Percentiles rank a stretch among this genome's conserved stretches.
Conservation (phyloP, 2,329 filamentous ascomycete species). For the Epichloe aotearoae region DNA sequence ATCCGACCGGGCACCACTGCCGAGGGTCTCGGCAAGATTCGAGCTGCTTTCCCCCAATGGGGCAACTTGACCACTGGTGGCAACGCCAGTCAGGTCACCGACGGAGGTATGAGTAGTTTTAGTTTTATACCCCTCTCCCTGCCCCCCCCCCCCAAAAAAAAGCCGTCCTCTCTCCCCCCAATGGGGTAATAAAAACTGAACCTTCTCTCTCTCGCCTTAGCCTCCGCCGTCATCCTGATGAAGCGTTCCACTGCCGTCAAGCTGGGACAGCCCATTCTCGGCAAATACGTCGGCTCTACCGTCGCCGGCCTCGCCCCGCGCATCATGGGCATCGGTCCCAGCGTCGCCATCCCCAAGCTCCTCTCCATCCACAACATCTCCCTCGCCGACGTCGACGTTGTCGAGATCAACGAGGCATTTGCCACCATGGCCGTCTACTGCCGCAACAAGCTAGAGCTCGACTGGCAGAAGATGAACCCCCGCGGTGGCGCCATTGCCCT, state of each 20-base stretch:
- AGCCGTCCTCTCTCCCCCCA: neutral
- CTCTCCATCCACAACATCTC: conserved; percentile 65
- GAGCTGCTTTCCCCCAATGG: conserved; percentile 85
- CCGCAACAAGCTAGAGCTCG: conserved; percentile 55
- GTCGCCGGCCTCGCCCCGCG: conserved; percentile 81
- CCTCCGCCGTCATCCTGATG: conserved; percentile 83
- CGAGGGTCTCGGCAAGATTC: conserved; percentile 71
- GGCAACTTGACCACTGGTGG: conserved; percentile 79
- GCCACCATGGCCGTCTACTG: conserved; percentile 97
- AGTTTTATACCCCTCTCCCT: too few relatives aligned
- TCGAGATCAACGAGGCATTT: conserved; percentile 96
- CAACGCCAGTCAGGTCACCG: conserved; percentile 89
- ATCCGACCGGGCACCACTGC: conserved; percentile 81
- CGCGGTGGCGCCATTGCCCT: conserved; percentile 73
- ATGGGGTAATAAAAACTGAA: neutral
- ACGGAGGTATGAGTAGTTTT: conserved; percentile 49
- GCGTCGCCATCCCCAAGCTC: conserved; percentile 67
- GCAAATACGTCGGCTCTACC: conserved; percentile 87
- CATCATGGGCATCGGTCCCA: conserved; percentile 91
- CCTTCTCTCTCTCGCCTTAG: conserved; percentile 23
- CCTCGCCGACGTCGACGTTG: conserved; percentile 72
- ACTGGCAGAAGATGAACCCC: conserved; percentile 69
- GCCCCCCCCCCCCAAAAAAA: too few relatives aligned
- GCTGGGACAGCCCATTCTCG: conserved; percentile 81
- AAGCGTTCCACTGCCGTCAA: conserved; percentile 80